A percentile compares a stretch with the other conserved stretches of the same genome.
These are phyloP conservation scores for Kwoniella botswanensis DNA, from an alignment of 768 basidiomycete genomes.

Conservation along the genomic window DNA sequence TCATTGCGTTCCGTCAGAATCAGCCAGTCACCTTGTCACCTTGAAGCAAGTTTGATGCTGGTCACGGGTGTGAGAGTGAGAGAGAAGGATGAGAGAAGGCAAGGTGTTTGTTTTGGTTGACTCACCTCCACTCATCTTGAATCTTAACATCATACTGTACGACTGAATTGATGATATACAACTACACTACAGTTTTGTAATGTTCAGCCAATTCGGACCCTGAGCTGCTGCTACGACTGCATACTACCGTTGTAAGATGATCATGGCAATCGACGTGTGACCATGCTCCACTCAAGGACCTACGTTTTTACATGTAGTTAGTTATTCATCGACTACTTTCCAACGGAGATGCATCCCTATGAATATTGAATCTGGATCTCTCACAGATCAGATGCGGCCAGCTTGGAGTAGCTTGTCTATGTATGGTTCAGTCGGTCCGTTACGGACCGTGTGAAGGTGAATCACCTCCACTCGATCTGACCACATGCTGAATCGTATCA, in stretches of 20 bases:
- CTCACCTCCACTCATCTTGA: background rate
- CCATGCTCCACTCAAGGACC: no score
- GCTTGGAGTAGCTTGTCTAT: background rate
- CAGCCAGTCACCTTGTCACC: no score
- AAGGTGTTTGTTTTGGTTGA: background rate
- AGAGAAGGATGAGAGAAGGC: background rate
- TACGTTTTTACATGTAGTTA: no score
- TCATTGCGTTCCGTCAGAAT: background rate
- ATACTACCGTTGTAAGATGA: background rate
- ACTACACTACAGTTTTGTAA: background rate
- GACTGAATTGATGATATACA: background rate
- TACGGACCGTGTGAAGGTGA: constrained; percentile 8
- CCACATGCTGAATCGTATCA: background rate
- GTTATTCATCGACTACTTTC: no score
- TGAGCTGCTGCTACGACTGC: background rate
- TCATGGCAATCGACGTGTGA: no score
- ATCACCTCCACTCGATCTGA: constrained; percentile 3
- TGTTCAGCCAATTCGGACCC: background rate
- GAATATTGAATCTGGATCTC: no score
- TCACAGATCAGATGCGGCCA: background rate
- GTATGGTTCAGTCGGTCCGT: constrained; percentile 6
- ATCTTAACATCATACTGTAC: background rate
- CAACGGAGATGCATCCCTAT: no score
- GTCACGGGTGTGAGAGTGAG: background rate
- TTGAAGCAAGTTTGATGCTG: no score